Evolutionary conservation across 805 yeast species (phyloP), one percentile per base, ranked within the genome.

Genomic region (Saccharomycodes ludwigii): DNA sequence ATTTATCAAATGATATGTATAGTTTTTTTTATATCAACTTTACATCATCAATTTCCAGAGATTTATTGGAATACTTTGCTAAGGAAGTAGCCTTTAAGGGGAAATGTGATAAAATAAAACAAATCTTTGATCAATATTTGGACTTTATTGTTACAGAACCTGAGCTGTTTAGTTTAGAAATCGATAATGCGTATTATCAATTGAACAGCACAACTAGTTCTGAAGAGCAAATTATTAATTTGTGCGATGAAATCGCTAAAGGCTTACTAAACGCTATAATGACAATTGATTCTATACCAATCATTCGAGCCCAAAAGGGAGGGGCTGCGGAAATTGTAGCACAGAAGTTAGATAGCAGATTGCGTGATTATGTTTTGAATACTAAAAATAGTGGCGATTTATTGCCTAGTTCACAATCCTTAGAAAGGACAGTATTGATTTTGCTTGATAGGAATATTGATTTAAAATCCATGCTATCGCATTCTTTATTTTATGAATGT

Each of bases 401-500:
- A n/a, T n/a, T n/a, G 30, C 23, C 31, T 34, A 13, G 48, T 43
- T 17, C n/a, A n/a, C n/a, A n/a, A n/a, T 49, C 58, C 5, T 43
- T 65, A 24, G 77, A 76, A 35, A 64, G 94, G 38, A 71, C 79
- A 3, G 95, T 88, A 9, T 62, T 91, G 44, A 66, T 93, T 20
- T 55, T 91, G 24, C 58, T 91, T 27, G 99, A 91, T 57, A 68
- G 99, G 54, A 82, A 79, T 50, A 66, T 91, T 37, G 97, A 91
- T 56, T 64, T 91, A 39, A 77, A 91, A 2, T 78, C 94, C 11
- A 88, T 91, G 96, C 76, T 91, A 55, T 72, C 88, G 1, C 99
- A 91, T 58, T 83, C 96, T 9, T 88, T 97, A 96, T 86, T 93
- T 30, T 91, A 91, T 54, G 95, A 88, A 60, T 85, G 95, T 47